Evolutionary conservation across 805 yeast genomes (phyloP).

Genomic region (Kuraishia borneana): DNA sequence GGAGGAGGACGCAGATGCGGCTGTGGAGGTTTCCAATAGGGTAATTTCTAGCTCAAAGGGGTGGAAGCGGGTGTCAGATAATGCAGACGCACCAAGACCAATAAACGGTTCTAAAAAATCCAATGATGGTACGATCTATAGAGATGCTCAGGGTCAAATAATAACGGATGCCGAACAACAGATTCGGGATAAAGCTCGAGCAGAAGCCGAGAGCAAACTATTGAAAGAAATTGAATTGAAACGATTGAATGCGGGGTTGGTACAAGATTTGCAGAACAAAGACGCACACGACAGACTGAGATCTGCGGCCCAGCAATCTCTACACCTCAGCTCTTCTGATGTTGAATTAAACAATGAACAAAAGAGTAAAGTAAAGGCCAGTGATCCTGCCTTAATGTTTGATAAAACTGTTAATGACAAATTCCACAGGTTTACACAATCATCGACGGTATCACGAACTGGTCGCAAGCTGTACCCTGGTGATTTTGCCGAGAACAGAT

Average conservation of each 20-base stretch:
- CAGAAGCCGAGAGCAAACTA: slow-evolving; percentile 14
- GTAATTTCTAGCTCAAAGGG: neutral
- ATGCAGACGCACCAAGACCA: neutral
- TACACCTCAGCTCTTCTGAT: slow-evolving; percentile 26
- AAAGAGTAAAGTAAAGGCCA: slow-evolving; percentile 26
- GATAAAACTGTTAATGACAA: slow-evolving; percentile 14
- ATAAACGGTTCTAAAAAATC: neutral
- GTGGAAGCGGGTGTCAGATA: neutral
- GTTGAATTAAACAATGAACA: slow-evolving; percentile 22
- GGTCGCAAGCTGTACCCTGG: slow-evolving; percentile 52
- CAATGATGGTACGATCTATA: slow-evolving; percentile 28
- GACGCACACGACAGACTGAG: slow-evolving; percentile 20
- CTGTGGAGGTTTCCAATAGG: slow-evolving; percentile 5
- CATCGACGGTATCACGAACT: slow-evolving; percentile 14
- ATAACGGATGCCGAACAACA: slow-evolving; percentile 23
- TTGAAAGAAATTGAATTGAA: slow-evolving; percentile 9
- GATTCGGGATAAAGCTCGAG: slow-evolving; percentile 5
- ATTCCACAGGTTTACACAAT: slow-evolving; percentile 6
- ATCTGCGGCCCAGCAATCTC: slow-evolving; percentile 10
- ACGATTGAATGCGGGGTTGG: slow-evolving; percentile 24
- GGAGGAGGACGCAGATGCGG: slow-evolving; percentile 12
- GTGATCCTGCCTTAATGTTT: slow-evolving; percentile 56
- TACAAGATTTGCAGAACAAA: slow-evolving; percentile 25
- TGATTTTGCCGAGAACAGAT: slow-evolving; percentile 55
- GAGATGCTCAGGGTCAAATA: slow-evolving; percentile 52